Conservation (phyloP, 495 filamentous ascomycete species). For the Penicillium manginii region DNA sequence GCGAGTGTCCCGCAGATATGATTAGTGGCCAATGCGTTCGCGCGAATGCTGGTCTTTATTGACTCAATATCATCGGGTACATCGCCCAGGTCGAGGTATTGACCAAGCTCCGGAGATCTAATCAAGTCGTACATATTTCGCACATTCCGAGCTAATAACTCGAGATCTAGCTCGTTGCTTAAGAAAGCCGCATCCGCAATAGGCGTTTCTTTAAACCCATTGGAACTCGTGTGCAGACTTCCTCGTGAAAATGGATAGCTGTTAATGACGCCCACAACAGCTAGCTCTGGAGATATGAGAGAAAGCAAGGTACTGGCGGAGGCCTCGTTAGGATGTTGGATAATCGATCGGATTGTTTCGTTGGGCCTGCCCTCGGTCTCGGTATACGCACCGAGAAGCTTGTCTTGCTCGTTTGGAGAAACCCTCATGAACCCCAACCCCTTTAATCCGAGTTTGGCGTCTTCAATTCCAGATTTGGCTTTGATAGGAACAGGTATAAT, state of each 20-base stretch:
- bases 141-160: constrained; percentile 30
- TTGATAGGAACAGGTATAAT: constrained; percentile 14
- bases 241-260: constrained; percentile 43
- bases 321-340: constrained; percentile 15
- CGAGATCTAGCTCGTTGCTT: constrained; percentile 37
- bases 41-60: constrained; percentile 12
- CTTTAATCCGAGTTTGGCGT: constrained; percentile 12
- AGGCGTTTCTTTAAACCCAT: constrained; percentile 32
- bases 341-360: constrained; percentile 13
- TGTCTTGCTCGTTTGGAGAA: constrained; percentile 9
- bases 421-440: constrained; percentile 15
- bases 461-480: not conserved
- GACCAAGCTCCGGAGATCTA: not conserved
- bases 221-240: constrained; percentile 34
- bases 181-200: constrained; percentile 35
- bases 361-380: not conserved
- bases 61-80: constrained; percentile 5
- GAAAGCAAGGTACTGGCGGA: constrained; percentile 12
- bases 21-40: constrained; percentile 9
- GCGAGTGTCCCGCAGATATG: constrained; percentile 25
- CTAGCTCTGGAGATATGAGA: constrained; percentile 6
- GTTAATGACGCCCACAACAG: constrained; percentile 20
- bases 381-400: not conserved
- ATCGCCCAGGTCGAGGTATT: constrained; percentile 10
- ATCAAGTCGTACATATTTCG: constrained; percentile 15